A percentile compares a stretch with the other conserved stretches of the same genome.
Evolutionary conservation across 306 rosid species (phyloP).

Genomic region (Styphnolobium japonicum): DNA sequence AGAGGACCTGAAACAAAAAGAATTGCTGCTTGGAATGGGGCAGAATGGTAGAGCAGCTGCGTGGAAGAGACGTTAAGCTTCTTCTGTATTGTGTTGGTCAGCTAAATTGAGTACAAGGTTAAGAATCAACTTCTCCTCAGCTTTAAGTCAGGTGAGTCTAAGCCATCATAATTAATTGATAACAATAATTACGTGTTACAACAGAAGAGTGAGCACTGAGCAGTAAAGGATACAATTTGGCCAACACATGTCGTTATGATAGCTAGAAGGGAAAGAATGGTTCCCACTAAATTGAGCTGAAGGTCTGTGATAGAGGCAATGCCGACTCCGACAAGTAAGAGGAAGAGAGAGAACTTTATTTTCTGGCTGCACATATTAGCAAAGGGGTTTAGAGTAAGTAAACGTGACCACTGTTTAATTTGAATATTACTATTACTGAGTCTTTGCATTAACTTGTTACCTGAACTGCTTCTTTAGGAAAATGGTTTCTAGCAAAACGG

Average conservation of each 20-base stretch:
- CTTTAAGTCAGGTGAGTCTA: not conserved
- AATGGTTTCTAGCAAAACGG: constrained; percentile 78
- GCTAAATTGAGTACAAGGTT: constrained; percentile 58
- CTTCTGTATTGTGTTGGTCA: constrained; percentile 96
- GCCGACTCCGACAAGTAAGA: constrained; percentile 89
- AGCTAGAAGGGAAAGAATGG: constrained; percentile 81
- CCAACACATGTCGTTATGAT: constrained; percentile 90
- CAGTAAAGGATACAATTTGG: constrained; percentile 80
- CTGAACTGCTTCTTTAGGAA: constrained; percentile 90
- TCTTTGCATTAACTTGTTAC: constrained; percentile 34
- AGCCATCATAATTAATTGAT: not conserved
- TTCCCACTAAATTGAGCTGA: constrained; percentile 87
- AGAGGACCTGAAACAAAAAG: constrained; percentile 89
- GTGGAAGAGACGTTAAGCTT: constrained; percentile 92
- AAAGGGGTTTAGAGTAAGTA: constrained; percentile 1
- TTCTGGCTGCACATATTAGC: constrained; percentile 59
- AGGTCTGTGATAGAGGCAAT: constrained; percentile 96
- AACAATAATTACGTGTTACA: constrained; percentile 8
- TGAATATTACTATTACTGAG: not conserved
- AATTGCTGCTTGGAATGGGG: constrained; percentile 97
- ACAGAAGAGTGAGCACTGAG: constrained; percentile 13
- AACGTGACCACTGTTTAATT: not conserved
- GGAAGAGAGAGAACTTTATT: constrained; percentile 70
- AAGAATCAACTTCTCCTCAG: constrained; percentile 31
- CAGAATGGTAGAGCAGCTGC: constrained; percentile 88